Evolutionary conservation across 176 grass and related monocot genomes (phyloP).

Genomic region (Bolboschoenus planiculmis): DNA sequence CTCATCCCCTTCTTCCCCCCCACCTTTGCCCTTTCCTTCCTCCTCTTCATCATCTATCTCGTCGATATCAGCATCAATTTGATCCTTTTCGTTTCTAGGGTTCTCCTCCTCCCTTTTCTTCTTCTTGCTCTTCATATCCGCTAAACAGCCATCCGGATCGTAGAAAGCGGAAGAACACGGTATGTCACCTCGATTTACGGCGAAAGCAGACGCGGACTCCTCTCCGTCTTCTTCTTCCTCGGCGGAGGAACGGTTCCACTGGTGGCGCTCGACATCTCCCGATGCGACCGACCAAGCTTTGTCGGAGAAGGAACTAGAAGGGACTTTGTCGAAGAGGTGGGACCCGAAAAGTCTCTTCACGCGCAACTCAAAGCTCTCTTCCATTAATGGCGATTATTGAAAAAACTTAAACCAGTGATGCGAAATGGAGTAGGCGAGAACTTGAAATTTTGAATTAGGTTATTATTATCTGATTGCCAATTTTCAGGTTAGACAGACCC

Average conservation of each 20-base stretch:
- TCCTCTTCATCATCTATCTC: conserved; percentile 12
- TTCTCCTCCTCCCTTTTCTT: conserved; percentile 31
- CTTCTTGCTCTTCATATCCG: conserved; percentile 32
- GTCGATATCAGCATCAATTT: conserved; percentile 25
- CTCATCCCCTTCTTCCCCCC: conserved; percentile 23
- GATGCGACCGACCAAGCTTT: conserved; percentile 69
- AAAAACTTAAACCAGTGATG: not conserved
- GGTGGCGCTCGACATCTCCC: conserved; percentile 67
- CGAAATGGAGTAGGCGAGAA: not conserved
- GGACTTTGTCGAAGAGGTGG: conserved; percentile 61
- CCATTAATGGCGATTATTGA: conserved; percentile 7
- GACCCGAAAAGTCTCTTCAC: conserved; percentile 95
- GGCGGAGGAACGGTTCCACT: conserved; percentile 58
- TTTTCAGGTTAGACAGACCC: not conserved
- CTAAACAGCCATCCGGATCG: conserved; percentile 59
- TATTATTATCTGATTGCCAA: not conserved
- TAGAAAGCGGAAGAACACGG: conserved; percentile 77
- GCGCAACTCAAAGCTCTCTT: conserved; percentile 65
- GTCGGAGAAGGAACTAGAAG: conserved; percentile 49
- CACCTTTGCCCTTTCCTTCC: not conserved
- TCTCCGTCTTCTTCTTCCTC: conserved; percentile 40
- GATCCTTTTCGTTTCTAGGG: conserved; percentile 41
- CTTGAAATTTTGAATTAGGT: not conserved
- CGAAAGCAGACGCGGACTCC: conserved; percentile 29
- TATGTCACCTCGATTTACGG: conserved; percentile 41